phyloP scores from a whole-genome alignment of 129 eudicot genomes.

The Sambucus nigra region DNA sequence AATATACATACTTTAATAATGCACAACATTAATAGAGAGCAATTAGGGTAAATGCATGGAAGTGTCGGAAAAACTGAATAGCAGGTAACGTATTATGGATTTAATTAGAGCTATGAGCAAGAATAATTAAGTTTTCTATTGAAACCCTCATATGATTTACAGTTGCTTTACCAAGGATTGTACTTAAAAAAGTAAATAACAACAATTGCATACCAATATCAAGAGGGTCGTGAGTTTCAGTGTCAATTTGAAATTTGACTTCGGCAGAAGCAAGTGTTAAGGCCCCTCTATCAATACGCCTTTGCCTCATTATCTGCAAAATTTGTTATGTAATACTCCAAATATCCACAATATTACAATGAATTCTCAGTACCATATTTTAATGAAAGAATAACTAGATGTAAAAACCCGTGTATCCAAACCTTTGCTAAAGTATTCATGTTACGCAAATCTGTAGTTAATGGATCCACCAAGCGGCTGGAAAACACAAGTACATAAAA shows the following conservation, averaged over 20 bases:
- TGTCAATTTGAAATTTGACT: constrained; percentile 96
- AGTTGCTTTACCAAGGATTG: not conserved
- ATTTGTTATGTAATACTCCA: not conserved
- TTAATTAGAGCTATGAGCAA: too few relatives aligned
- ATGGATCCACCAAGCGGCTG: constrained; percentile 93
- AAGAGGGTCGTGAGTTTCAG: constrained; percentile 99
- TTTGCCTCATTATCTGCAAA: constrained; percentile 81
- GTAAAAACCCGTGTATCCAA: not conserved
- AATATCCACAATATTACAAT: not conserved
- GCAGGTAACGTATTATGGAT: too few relatives aligned
- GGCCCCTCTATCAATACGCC: constrained; percentile 98
- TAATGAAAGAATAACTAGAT: not conserved
- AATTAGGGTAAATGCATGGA: too few relatives aligned
- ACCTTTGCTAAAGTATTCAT: constrained; percentile 93
- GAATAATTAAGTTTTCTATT: too few relatives aligned
- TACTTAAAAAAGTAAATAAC: not conserved
- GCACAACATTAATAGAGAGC: too few relatives aligned
- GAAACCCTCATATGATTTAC: too few relatives aligned
- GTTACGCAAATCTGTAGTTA: constrained; percentile 78
- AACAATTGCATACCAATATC: constrained; percentile 55
- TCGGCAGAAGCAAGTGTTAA: constrained; percentile 97
- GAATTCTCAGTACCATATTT: not conserved
- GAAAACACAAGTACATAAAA: constrained; percentile 9
- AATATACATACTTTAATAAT: too few relatives aligned
- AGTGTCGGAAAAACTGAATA: too few relatives aligned